Evolutionary conservation across 2,329 filamentous ascomycete genomes (phyloP), one percentile per base, ranked within the genome.

Genomic region (Magnaporthiopsis rhizophila): DNA sequence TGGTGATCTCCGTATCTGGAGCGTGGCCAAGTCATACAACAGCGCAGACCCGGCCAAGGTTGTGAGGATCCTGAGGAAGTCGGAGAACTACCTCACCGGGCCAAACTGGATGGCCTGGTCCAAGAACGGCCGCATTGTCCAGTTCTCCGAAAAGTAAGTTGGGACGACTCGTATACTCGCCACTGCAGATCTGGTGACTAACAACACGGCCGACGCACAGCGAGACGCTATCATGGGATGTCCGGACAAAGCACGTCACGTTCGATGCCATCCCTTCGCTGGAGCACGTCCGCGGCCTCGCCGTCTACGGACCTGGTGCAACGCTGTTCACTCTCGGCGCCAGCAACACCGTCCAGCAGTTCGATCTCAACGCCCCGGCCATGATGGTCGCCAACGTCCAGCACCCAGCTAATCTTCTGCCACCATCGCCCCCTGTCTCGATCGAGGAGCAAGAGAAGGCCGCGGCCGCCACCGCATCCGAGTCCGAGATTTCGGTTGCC

Each of bases 81-180:
- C 87, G 9, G 92, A 97, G 66, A 87, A 87, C 68, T 87, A 84
- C 69, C 79, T 86, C 45, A 78, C 86, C 3, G 92, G 92, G 1
- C 89, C 91, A 53, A 97, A 96, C 74, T 99, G 95, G 95, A 93
- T 97, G 81, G 90, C 88, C 26, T 99, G 95, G 95, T 98, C 95
- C 0, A 98, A 97, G 78, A 98, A 97, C 78, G 95, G 95, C 56
- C 89, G 93, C 69, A 92, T 99, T 68, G 87, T 99, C 68, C 95
- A 99, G 76, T 93, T 88, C 76, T 90, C 91, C 6, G 92, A 97
- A 76, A 87, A 89, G 93, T 97, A 81, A 79, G 91, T 86, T 64
- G 32, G 11, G 21, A 5, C 18, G 13, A 15, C 26, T n/a, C 21
- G 30, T 6, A 60, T 6, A 1, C 9, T 38, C 12, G 26, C 7